Evolutionary conservation across 352 stramenopile genomes (phyloP).

Genomic region (Globisporangium apiculatum): DNA sequence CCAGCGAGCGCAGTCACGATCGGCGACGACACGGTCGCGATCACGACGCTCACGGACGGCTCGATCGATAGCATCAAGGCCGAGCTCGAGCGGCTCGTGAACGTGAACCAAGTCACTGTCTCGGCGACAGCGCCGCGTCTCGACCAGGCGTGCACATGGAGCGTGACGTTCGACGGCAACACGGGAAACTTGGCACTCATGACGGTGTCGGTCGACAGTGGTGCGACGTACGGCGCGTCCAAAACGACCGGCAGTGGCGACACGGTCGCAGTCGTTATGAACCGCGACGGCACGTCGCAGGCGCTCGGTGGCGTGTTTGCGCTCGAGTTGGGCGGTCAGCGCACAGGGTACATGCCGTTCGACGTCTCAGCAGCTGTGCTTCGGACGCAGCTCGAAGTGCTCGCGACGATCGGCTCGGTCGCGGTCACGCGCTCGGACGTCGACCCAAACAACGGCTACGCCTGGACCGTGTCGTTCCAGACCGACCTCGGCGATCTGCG

Average conservation of each 20-base stretch:
- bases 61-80: slow-evolving; percentile 92
- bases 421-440: slow-evolving; percentile 73
- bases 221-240: slow-evolving; percentile 23
- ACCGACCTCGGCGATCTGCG: slow-evolving; percentile 86
- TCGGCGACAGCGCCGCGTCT: slow-evolving; percentile 38
- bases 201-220: slow-evolving; percentile 37
- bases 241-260: slow-evolving; percentile 26
- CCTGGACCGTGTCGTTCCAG: slow-evolving; percentile 92
- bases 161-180: slow-evolving; percentile 93
- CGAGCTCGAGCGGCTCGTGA: slow-evolving; percentile 88
- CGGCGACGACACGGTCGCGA: slow-evolving; percentile 77
- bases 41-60: slow-evolving; percentile 69
- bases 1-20: slow-evolving; percentile 37
- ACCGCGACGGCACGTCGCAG: slow-evolving; percentile 43
- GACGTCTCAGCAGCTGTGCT: slow-evolving; percentile 86
- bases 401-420: slow-evolving; percentile 88
- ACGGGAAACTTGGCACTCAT: slow-evolving; percentile 73
- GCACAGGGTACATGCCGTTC: slow-evolving; percentile 88
- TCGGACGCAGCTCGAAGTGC: slow-evolving; percentile 83
- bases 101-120: slow-evolving; percentile 88
- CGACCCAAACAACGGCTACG: slow-evolving; percentile 90
- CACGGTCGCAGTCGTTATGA: slow-evolving; percentile 33
- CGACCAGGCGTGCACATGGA: slow-evolving; percentile 82
- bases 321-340: slow-evolving; percentile 82
- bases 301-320: slow-evolving; percentile 77